Evolutionary conservation across 805 yeast genomes (phyloP), one percentile per base, ranked within the genome.

Genomic region (Ogataea henricii): DNA sequence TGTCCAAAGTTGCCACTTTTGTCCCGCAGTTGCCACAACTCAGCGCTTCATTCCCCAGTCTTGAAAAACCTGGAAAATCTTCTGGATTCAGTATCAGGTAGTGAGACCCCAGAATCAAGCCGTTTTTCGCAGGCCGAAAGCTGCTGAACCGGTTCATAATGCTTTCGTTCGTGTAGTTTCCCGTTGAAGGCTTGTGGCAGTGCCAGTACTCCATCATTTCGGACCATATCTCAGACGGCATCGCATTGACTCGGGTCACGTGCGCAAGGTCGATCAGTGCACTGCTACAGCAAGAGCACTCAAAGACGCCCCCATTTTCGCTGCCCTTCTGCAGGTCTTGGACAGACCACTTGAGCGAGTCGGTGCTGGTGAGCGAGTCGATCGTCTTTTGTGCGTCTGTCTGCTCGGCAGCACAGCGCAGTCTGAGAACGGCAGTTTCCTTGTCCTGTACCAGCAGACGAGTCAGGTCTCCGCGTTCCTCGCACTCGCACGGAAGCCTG

Each of bases 191-290:
- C 58, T 85, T 86, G 61, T 92, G 97, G 62, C 99, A 92, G 64
- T 92, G 97, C 99, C 99, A 92, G 55, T 86, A 87, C 48, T 92
- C 98, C 96, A 92, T 86, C 77, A 94, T 70, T 63, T 92, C 99
- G 12, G 85, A 81, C 99, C 99, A 92, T 41, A 81, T 72, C 60
- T 90, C 97, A 1, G 96, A 86, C 0, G 99, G 99, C 83, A 92
- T 79, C 32, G 87, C 87, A 45, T 67, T 59, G 38, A 81, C 67
- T 12, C 60, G 65, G 3, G 38, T 18, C 14, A 72, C 60, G 0
- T 62, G 41, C 0, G 35, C n/a, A 76, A 80, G 12, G 23, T 49
- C 37, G 67, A 71, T 52, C 2, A 65, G 10, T 4, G 16, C 13
- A 2, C 6, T 6, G 6, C 33, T 4, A 41, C 69, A 65, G 2